Conservation (phyloP, 2,329 filamentous ascomycete genomes). For the Dendrostoma leiphaemia region DNA sequence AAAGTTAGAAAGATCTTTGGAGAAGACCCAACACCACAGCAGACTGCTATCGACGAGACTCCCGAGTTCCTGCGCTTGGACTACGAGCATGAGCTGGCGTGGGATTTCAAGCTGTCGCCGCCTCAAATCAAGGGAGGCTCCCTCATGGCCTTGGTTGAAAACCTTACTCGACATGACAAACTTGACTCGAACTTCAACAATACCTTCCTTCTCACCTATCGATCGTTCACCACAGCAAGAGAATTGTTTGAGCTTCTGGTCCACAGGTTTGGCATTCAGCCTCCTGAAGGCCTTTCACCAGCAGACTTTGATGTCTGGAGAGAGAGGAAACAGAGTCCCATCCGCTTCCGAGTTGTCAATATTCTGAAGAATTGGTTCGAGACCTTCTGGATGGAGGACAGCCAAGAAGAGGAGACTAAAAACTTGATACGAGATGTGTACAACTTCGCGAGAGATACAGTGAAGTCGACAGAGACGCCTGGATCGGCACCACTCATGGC, state of each 20-base stretch:
- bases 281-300: constrained; percentile 74
- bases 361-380: constrained; percentile 99
- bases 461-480: constrained; percentile 90
- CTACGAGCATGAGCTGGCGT: constrained; percentile 83
- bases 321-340: constrained; percentile 92
- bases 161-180: constrained; percentile 93
- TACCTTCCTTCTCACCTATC: constrained; percentile 94
- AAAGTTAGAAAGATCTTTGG: constrained; percentile 67
- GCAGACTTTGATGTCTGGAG: constrained; percentile 84
- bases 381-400: constrained; percentile 97
- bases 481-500: constrained; percentile 82
- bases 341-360: constrained; percentile 93
- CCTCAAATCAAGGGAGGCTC: constrained; percentile 86
- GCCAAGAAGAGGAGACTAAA: constrained; percentile 72
- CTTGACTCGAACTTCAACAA: constrained; percentile 95
- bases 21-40: constrained; percentile 56
- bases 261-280: constrained; percentile 87
- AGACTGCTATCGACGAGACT: constrained; percentile 64
- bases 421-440: constrained; percentile 86
- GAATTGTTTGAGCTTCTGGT: constrained; percentile 93
- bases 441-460: constrained; percentile 85
- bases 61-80: constrained; percentile 85
- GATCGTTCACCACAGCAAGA: constrained; percentile 86
- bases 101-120: constrained; percentile 76
- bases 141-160: constrained; percentile 84